Conservation (phyloP, 345 rosid genomes). For the Brassica rapa region DNA sequence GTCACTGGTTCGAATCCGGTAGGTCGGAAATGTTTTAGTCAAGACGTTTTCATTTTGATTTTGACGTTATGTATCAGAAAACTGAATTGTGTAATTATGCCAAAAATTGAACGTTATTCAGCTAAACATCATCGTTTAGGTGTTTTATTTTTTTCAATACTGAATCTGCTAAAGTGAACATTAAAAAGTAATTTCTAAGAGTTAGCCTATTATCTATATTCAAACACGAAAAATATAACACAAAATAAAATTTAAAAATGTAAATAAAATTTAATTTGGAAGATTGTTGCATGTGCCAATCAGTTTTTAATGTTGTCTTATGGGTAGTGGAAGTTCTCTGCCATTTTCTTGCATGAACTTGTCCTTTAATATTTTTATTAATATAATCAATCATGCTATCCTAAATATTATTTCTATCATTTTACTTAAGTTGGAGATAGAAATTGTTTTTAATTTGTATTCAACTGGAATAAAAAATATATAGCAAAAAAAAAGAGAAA, state of each 20-base stretch:
- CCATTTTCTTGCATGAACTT: no score
- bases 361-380: no score
- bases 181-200: neutral
- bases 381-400: no score
- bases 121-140: neutral
- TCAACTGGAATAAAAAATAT: no score
- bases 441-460: no score
- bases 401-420: no score
- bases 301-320: neutral
- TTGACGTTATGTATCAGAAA: neutral
- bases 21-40: slow-evolving; percentile 44
- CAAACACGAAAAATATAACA: neutral
- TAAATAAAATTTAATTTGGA: neutral
- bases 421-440: no score
- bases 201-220: neutral
- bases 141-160: no score
- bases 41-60: neutral
- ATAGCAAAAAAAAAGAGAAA: no score
- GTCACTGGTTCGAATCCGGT: slow-evolving; percentile 73
- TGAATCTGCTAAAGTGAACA: no score
- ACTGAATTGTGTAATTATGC: neutral
- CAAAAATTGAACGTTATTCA: neutral
- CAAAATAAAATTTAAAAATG: neutral
- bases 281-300: neutral
- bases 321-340: no score